Evolutionary conservation across 2,329 filamentous ascomycete species (phyloP), one percentile per base, ranked within the genome.

Genomic region (Coniella lustricola): DNA sequence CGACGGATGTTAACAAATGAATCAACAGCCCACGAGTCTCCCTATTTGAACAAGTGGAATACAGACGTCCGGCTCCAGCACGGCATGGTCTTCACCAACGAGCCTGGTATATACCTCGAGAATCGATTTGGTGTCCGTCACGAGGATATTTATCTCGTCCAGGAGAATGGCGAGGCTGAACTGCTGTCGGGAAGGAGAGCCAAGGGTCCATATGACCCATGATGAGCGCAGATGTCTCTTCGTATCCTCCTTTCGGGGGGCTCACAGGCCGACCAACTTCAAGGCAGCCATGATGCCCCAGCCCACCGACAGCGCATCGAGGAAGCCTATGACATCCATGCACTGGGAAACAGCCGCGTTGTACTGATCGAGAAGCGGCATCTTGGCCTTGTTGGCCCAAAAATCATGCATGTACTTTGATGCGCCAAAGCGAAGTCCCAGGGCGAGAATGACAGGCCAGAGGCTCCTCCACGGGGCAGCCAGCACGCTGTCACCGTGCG

Each of bases 11-110:
- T 37, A 20, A 45, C 7, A 9, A 3, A 4, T 9, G n/a, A n/a
- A 35, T 18, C 32, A 7, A 14, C 44, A 57, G 79, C 79, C 1
- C 80, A 83, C 54, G 80, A 84, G 58, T 79, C 76, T 25, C 80
- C 79, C 0, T 84, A 83, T 54, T 63, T 84, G 29, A 81, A 84
- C 59, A 79, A 82, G 56, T 81, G 76, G 49, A 84, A 84, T 55
- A 65, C 64, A 2, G 62, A 59, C 2, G 64, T 67, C 0, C 56
- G 64, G 1, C 63, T 83, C 4, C 65, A 67, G 39, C 65, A 75
- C 0, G 79, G 80, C 0, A 84, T 84, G 79, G 71, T 73, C 0
- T 84, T 84, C 52, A 83, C 81, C 0, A 74, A 75, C 9, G 81
- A 84, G 63, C 80, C 81, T 0, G 81, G 80, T 0, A 73, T 84